A percentile compares a stretch with the other conserved stretches of the same genome.
These are phyloP conservation scores for Syzygium jambos DNA, from an alignment of 345 rosid species.

Conservation along the genomic window DNA sequence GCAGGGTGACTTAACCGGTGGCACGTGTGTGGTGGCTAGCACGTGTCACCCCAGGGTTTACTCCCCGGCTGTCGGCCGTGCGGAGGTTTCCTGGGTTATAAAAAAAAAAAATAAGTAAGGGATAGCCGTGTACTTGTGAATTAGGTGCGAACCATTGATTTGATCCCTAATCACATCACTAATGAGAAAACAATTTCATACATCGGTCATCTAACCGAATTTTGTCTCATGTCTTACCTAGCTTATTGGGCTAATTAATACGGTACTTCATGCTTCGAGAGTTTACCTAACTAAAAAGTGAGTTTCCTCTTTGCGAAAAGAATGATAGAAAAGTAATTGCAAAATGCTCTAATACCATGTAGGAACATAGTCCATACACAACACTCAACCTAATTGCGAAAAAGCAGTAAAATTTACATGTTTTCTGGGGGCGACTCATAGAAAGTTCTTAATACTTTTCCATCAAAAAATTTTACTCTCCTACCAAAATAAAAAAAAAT, in stretches of 20 bases:
- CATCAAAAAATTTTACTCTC: neutral
- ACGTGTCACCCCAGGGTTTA: too few species aligned
- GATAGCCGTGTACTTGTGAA: too few species aligned
- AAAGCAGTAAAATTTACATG: neutral
- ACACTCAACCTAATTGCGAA: neutral
- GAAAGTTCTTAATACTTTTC: neutral
- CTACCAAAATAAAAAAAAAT: neutral
- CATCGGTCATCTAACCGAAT: neutral
- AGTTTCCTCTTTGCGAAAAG: neutral
- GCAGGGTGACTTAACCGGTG: too few species aligned
- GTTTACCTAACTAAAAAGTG: neutral
- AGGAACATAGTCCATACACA: neutral
- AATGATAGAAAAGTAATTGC: neutral
- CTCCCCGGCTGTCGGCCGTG: too few species aligned
- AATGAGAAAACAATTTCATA: neutral
- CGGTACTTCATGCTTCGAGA: neutral
- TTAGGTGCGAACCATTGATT: neutral
- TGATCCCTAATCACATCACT: neutral
- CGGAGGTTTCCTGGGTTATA: too few species aligned
- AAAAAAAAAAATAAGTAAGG: neutral
- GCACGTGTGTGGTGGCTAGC: too few species aligned
- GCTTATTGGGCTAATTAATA: neutral
- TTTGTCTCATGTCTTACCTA: neutral
- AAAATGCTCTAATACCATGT: neutral
- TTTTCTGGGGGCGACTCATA: neutral